Base-by-base conservation (phyloP, 257 asterid species). In the Solanum pennellii region DNA sequence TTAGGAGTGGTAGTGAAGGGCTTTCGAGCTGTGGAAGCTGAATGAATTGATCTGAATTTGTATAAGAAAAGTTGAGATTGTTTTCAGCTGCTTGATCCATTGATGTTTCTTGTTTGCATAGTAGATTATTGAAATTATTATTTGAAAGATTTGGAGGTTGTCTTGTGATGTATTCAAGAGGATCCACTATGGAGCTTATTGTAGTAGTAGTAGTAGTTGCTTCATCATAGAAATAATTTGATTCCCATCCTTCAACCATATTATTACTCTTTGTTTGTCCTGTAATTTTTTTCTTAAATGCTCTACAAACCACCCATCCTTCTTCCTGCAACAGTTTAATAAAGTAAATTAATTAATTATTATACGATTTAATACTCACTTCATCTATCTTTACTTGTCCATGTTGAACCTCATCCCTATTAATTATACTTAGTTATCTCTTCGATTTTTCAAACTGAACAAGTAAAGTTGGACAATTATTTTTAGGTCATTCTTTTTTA, bases 301-400 rank as follows among this genome's bases (percentile, higher is more conserved):
- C 96, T 68, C 96, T 92, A 85, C 98, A 94, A 15, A 93, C 95
- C 82, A 93, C 98, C 96, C 98, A 94, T 35, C 95, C 95, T 89
- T 94, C 96, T 85, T 93, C 98, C 95, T 94, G 94, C 92, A 88
- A 82, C 0, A 75, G 68, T 52, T 33, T 25, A 73, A 27, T 18
- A 56, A 49, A 77, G 9, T 83, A 33, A 29, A 60, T 33, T 20
- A n/a, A 0, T 3, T 10, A 5, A 29, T 86, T 15, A 52, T 16
- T 52, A 18, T 52, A 39, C 42, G 35, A 18, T 20, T 60, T 35
- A 45, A 87, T 68, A 73, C 33, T 23, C 1, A 1, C 7, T 60
- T n/a, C 31, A 25, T 62, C 8, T 12, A 62, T 62, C 33, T 11
- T 62, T 11, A 62, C 71, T n/a, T 62, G 13, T 62, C 16, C 71